Percentiles rank a stretch among this genome's conserved stretches.
These are phyloP conservation scores for Linnemannia hyalina DNA, from an alignment of 192 early-diverging fungal genomes.

Conservation along the genomic window DNA sequence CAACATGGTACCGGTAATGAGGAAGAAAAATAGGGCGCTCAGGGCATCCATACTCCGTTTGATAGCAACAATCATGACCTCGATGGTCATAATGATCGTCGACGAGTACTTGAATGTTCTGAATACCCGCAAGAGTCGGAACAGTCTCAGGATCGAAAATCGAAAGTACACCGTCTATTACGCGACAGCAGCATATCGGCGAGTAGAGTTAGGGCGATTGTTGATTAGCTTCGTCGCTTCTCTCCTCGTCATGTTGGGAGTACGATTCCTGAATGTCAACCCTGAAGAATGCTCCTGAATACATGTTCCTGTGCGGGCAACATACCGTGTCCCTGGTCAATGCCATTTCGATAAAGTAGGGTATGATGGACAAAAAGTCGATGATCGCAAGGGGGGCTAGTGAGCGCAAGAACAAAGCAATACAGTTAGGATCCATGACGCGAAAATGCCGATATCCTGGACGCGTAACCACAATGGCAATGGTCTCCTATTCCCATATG, in stretches of 20 bases:
- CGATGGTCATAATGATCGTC: constrained; percentile 82
- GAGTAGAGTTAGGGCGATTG: constrained; percentile 60
- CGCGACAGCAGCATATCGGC: neutral
- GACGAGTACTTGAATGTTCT: constrained; percentile 86
- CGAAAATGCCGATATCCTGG: too few species aligned
- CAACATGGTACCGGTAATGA: constrained; percentile 74
- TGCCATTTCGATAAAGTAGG: constrained; percentile 81
- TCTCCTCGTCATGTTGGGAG: neutral
- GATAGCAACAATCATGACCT: constrained; percentile 83
- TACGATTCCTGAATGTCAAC: neutral
- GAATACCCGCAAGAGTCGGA: constrained; percentile 81
- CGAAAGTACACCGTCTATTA: constrained; percentile 78
- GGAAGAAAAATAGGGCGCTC: constrained; percentile 77
- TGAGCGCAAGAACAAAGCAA: neutral
- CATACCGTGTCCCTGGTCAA: constrained; percentile 67
- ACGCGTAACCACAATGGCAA: neutral
- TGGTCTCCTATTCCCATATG: neutral
- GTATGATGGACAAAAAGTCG: constrained; percentile 80
- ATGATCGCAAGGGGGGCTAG: constrained; percentile 72
- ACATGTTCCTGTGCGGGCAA: neutral
- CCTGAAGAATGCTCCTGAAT: neutral
- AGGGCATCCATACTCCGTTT: constrained; percentile 79
- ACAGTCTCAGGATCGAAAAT: constrained; percentile 80
- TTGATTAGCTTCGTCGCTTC: constrained; percentile 22
- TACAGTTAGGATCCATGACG: neutral